Percentiles rank a stretch among this genome's conserved stretches.
phyloP scores from a whole-genome alignment of 208 protist genomes.

The Sergeia podlipaevii region DNA sequence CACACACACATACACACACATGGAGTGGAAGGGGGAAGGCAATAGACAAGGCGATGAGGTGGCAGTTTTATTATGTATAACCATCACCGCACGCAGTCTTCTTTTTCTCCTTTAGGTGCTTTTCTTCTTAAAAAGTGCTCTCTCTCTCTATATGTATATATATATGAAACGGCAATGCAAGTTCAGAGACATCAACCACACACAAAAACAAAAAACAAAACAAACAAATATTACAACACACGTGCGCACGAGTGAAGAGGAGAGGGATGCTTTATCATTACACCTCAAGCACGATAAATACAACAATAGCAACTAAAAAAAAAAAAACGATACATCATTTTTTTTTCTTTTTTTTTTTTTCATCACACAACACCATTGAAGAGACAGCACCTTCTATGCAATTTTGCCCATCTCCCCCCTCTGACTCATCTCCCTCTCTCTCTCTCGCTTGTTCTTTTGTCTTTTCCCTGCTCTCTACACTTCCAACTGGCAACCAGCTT shows the following conservation, averaged over 20 bases:
- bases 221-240: background rate
- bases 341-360: background rate
- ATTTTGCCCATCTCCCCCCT: background rate
- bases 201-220: constrained; percentile 7
- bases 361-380: background rate
- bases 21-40: background rate
- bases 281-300: no score
- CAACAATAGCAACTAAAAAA: background rate
- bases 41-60: background rate
- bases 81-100: no score
- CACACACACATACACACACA: background rate
- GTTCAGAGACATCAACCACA: constrained; percentile 1
- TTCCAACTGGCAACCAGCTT: no score
- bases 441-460: background rate
- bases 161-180: background rate
- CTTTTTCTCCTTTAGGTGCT: no score
- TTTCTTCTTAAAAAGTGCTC: no score
- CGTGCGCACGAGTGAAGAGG: background rate
- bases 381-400: background rate
- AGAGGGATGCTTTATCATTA: no score
- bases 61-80: no score
- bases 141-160: no score
- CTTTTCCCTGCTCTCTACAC: background rate
- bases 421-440: no score
- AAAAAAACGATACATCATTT: background rate